A percentile compares a stretch with the other conserved stretches of the same genome.
Evolutionary conservation across 1,284 basidiomycete species (phyloP).

Genomic region (Cystobasidiaceae sp.): DNA sequence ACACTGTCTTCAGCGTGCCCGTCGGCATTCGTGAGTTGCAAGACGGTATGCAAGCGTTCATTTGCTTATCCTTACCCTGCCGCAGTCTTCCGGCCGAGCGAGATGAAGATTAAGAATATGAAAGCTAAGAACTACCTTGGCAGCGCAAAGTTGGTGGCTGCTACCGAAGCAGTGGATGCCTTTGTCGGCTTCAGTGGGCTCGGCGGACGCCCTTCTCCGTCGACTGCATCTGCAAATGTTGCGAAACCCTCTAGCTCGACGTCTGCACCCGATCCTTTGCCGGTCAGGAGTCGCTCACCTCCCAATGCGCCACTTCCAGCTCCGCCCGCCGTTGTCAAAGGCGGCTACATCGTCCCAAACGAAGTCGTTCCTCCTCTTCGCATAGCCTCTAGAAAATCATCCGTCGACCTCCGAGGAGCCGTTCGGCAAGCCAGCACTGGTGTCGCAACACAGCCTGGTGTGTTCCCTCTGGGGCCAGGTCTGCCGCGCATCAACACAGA

Average conservation of each 20-base stretch:
- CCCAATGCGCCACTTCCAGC: constrained; percentile 28
- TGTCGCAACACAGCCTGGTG: not conserved
- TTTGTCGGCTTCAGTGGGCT: constrained; percentile 71
- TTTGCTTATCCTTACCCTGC: not conserved
- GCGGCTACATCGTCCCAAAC: not conserved
- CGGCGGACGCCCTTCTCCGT: too few species aligned
- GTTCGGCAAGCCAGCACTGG: too few species aligned
- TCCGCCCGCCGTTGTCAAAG: not conserved
- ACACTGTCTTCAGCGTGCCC: constrained; percentile 53
- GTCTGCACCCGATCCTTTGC: not conserved
- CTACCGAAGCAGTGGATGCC: constrained; percentile 63
- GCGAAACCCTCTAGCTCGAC: too few species aligned
- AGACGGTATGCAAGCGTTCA: not conserved
- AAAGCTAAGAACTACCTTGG: constrained; percentile 79
- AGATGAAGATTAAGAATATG: constrained; percentile 77
- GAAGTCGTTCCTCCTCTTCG: not conserved
- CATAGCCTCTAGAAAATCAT: not conserved
- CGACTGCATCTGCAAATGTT: too few species aligned
- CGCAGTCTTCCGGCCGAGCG: constrained; percentile 70
- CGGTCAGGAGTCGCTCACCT: not conserved
- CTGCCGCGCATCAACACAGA: not conserved
- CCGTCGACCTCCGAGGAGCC: not conserved
- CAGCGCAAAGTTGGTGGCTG: constrained; percentile 56
- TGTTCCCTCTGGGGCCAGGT: too few species aligned
- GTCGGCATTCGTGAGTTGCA: constrained; percentile 60